Conservation (phyloP, 1,139 yeast genomes). For the Geotrichum siamense region DNA sequence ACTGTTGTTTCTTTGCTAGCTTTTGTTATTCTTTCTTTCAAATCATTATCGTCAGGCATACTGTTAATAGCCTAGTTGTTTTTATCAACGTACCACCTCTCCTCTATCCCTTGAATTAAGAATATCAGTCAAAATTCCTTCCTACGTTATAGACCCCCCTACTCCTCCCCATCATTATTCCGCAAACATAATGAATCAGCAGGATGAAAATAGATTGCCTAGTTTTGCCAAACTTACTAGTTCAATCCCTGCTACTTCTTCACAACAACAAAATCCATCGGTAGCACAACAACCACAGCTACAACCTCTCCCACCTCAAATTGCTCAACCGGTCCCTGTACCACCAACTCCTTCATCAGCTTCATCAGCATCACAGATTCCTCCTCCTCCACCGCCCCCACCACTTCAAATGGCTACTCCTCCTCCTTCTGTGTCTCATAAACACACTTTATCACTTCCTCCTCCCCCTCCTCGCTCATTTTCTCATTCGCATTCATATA, state of each 20-base stretch:
- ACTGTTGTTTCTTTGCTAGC: neutral
- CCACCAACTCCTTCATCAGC: slow-evolving; percentile 2
- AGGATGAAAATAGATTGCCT: slow-evolving; percentile 8
- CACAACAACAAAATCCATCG: slow-evolving; percentile 1
- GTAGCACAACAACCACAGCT: neutral
- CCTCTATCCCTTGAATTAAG: no score
- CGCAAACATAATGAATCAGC: neutral
- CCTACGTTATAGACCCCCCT: no score
- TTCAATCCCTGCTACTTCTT: slow-evolving; percentile 7
- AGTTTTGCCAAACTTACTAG: slow-evolving; percentile 16
- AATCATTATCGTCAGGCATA: neutral
- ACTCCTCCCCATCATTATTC: neutral
- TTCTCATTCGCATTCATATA: slow-evolving; percentile 8
- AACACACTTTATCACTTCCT: slow-evolving; percentile 4
- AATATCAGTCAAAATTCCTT: no score
- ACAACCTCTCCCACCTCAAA: neutral
- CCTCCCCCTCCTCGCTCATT: slow-evolving; percentile 4
- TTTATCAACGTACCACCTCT: no score
- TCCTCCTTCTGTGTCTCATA: slow-evolving; percentile 3
- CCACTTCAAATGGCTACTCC: slow-evolving; percentile 6
- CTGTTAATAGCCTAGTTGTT: no score
- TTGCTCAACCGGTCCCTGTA: no score
- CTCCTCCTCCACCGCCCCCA: slow-evolving; percentile 3
- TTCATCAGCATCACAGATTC: neutral
- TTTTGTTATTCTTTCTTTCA: neutral